These are phyloP conservation scores for Boletus sp. DNA, from an alignment of 1,284 basidiomycete genomes.

Conservation along the genomic window DNA sequence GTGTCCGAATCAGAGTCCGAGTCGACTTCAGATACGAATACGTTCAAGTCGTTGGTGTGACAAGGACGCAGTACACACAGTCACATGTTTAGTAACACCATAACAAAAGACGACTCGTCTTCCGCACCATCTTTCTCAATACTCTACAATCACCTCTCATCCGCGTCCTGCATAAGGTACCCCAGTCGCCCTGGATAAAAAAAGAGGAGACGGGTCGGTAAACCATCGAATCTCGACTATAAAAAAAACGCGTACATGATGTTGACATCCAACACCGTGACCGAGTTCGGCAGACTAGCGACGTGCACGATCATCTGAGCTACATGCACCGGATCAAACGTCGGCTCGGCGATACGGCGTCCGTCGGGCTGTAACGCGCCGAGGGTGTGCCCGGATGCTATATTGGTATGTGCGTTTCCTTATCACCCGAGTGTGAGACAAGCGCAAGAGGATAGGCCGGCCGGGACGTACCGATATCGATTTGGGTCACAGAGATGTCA, in stretches of 20 bases:
- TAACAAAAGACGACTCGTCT: not conserved
- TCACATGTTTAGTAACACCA: not conserved
- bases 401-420: slow-evolving; percentile 63
- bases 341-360: slow-evolving; percentile 54
- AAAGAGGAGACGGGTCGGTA: not conserved
- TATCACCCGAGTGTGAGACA: not conserved
- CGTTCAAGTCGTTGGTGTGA: too few species aligned
- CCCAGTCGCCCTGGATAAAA: slow-evolving; percentile 46
- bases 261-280: slow-evolving; percentile 69
- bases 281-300: slow-evolving; percentile 62
- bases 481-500: slow-evolving; percentile 74
- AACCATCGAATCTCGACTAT: not conserved
- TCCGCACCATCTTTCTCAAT: not conserved
- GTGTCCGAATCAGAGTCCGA: too few species aligned
- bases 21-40: too few species aligned
- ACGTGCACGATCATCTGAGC: slow-evolving; percentile 70
- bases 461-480: slow-evolving; percentile 65
- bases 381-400: slow-evolving; percentile 45
- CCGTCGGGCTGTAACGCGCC: slow-evolving; percentile 74
- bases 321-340: slow-evolving; percentile 69
- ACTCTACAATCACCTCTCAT: slow-evolving; percentile 20
- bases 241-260: slow-evolving; percentile 59
- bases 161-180: slow-evolving; percentile 66
- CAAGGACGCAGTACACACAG: not conserved
- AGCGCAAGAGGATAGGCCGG: not conserved